phyloP scores from a whole-genome alignment of 1,284 basidiomycete species.

The Cutaneotrichosporon dermatis region DNA sequence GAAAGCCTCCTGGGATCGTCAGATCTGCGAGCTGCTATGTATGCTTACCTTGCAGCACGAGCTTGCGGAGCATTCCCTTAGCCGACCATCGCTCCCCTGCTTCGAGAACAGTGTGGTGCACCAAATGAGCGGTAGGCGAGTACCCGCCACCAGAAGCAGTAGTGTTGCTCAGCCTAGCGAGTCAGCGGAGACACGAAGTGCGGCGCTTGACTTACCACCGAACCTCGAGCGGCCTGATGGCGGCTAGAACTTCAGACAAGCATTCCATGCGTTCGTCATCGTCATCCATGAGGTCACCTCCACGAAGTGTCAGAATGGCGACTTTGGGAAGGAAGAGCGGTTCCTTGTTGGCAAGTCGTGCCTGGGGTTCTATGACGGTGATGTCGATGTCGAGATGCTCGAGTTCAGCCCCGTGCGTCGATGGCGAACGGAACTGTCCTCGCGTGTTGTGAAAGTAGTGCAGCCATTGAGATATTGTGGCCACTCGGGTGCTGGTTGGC shows the following conservation, averaged over 20 bases:
- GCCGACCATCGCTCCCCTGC: background rate
- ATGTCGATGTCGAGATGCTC: slow-evolving; percentile 7
- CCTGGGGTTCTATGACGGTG: background rate
- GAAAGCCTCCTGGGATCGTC: background rate
- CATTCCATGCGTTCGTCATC: slow-evolving; percentile 1
- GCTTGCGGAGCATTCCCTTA: background rate
- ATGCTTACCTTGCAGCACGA: background rate
- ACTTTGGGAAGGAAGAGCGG: slow-evolving; percentile 3
- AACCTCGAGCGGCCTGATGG: background rate
- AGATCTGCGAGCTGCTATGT: background rate
- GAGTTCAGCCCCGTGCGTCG: background rate
- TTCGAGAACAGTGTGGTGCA: slow-evolving; percentile 1
- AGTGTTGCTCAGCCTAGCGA: background rate
- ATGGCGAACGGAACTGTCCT: background rate
- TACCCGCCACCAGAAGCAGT: background rate
- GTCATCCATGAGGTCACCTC: slow-evolving; percentile 1
- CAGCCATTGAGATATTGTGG: background rate
- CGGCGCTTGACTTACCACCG: background rate
- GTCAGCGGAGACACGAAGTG: too few relatives aligned
- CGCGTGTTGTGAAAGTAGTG: slow-evolving; percentile 1
- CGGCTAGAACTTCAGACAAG: slow-evolving; percentile 1
- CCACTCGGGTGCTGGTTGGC: background rate
- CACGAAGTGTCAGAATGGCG: background rate
- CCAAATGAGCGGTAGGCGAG: background rate
- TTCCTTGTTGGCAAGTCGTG: background rate